Evolutionary conservation across 2,329 filamentous ascomycete species (phyloP), one percentile per base, ranked within the genome.

Genomic region (Ambrosiella xylebori): DNA sequence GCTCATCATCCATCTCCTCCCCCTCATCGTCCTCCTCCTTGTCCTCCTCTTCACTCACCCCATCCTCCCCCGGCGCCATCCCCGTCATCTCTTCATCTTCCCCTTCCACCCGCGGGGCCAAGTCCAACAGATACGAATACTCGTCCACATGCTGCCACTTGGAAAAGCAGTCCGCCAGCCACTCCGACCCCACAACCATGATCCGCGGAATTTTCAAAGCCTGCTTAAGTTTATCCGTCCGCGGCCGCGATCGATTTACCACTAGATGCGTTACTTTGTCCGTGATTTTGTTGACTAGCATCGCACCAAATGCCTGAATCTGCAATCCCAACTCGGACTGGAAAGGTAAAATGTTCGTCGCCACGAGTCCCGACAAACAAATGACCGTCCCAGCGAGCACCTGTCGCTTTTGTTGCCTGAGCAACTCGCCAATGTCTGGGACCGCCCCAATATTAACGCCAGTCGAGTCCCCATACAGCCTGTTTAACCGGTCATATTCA

Each of bases 131-230:
- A 65, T 91, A 95, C 0, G 85, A 83, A 1, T 76, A 76, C 68
- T 96, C 90, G 58, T 93, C 82, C 9, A 94, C 74, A 59, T 80
- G 83, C 62, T 79, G 76, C 93, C 93, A 98, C 67, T 85, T 84
- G 35, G 82, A 85, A 62, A 97, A 81, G 58, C 84, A 94, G 63
- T 90, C 85, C 38, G 84, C 77, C 37, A 98, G 80, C 93, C 93
- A 98, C 65, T 88, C 82, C 57, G 89, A 86, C 64, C 85, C 89
- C 53, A 98, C 93, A 60, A 98, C 95, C 68, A 89, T 90, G 69
- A 97, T 86, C 56, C 81, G 80, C 0, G 85, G 76, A 58, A 88
- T 85, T 62, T 83, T 81, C 12, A 86, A 84, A 0, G 93, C 93
- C 68, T 90, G 85, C 53, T 87, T 84, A 49, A 97, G 88, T 71